Conservation (phyloP, 805 yeast genomes). For the Yarrowia osloensis region DNA sequence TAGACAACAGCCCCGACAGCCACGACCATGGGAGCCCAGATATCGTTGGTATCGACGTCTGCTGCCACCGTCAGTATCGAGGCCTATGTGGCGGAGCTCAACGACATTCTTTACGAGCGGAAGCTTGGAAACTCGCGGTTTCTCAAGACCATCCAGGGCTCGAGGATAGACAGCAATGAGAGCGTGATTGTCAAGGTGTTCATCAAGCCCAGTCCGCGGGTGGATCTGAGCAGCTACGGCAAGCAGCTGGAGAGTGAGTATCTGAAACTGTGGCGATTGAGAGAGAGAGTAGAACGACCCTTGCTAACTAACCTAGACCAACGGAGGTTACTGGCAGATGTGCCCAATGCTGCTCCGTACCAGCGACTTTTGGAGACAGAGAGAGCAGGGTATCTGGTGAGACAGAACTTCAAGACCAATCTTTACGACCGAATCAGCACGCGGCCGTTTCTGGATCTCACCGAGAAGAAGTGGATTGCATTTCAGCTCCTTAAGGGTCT, state of each 20-base stretch:
- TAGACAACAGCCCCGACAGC: neutral
- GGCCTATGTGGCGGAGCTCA: slow-evolving; percentile 81
- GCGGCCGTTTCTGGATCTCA: slow-evolving; percentile 78
- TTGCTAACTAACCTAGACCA: slow-evolving; percentile 43
- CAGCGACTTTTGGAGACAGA: slow-evolving; percentile 78
- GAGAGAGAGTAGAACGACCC: neutral
- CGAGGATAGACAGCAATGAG: slow-evolving; percentile 61
- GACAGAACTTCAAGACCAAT: slow-evolving; percentile 78
- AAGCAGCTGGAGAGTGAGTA: slow-evolving; percentile 36
- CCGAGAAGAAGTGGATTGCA: slow-evolving; percentile 81
- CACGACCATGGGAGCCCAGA: slow-evolving; percentile 73
- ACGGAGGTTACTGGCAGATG: slow-evolving; percentile 47
- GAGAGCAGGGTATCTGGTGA: slow-evolving; percentile 84
- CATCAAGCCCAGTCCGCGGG: slow-evolving; percentile 63
- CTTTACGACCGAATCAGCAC: slow-evolving; percentile 84
- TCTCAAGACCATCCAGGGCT: slow-evolving; percentile 79
- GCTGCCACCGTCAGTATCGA: slow-evolving; percentile 90
- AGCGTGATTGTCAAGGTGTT: slow-evolving; percentile 76
- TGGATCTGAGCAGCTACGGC: slow-evolving; percentile 37
- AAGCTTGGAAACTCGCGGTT: slow-evolving; percentile 80
- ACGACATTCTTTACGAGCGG: slow-evolving; percentile 70
- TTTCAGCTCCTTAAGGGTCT: slow-evolving; percentile 75
- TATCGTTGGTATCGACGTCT: slow-evolving; percentile 84
- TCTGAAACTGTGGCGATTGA: slow-evolving; percentile 4
- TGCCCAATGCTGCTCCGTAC: slow-evolving; percentile 71